A percentile compares a stretch with the other conserved stretches of the same genome.
phyloP scores from a whole-genome alignment of 2,329 filamentous ascomycete genomes.

The Exserohilum rostratum region DNA sequence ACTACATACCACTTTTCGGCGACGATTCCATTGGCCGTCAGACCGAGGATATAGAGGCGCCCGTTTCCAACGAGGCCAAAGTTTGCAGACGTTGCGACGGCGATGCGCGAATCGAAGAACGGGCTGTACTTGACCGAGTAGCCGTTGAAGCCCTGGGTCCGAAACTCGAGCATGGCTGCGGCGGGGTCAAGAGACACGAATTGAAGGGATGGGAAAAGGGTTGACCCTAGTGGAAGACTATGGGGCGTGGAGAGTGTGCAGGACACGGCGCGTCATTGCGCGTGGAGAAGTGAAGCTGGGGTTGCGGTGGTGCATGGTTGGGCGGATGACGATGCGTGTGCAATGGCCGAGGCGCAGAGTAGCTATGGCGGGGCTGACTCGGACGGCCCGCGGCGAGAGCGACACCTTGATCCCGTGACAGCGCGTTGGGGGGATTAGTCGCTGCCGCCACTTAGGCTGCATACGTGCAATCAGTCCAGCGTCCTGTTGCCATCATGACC shows the following conservation, averaged over 20 bases:
- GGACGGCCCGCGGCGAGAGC: constrained; percentile 1
- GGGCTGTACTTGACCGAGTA: constrained; percentile 98
- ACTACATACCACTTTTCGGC: constrained; percentile 74
- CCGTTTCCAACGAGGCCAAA: constrained; percentile 98
- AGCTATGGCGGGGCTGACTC: constrained; percentile 23
- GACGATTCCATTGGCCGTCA: constrained; percentile 83
- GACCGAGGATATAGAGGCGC: constrained; percentile 79
- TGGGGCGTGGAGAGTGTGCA: constrained; percentile 16
- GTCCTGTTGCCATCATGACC: background rate
- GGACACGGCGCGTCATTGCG: constrained; percentile 24
- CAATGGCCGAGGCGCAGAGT: constrained; percentile 30
- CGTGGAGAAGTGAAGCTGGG: constrained; percentile 17
- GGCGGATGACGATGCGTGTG: constrained; percentile 22
- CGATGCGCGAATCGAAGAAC: constrained; percentile 93
- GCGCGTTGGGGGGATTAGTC: constrained; percentile 7
- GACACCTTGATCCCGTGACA: constrained; percentile 27
- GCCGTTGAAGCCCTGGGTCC: constrained; percentile 91
- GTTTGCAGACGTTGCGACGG: constrained; percentile 89
- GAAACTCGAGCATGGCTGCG: constrained; percentile 83
- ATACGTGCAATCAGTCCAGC: too few relatives aligned
- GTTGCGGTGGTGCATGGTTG: constrained; percentile 23
- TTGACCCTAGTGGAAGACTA: constrained; percentile 3
- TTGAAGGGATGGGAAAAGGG: too few relatives aligned
- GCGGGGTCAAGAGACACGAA: background rate
- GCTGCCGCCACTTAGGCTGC: background rate